Evolutionary conservation across 2,329 filamentous ascomycete species (phyloP).

Genomic region (Pyrenophora teres): DNA sequence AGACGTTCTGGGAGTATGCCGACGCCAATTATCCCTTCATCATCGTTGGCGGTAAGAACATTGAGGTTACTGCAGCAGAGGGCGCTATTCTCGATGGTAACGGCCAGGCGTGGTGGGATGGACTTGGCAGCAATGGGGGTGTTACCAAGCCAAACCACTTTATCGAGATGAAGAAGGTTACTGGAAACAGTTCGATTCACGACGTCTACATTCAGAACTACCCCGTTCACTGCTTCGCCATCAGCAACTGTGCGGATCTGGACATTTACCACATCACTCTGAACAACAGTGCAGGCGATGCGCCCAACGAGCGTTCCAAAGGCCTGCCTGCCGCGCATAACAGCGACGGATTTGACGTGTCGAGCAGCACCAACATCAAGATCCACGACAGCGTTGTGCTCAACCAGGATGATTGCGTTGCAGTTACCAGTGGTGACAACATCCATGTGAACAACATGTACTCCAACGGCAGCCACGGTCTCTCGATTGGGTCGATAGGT

Average conservation of each 20-base stretch:
- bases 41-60: slow-evolving; percentile 43
- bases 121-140: slow-evolving; percentile 54
- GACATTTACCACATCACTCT: slow-evolving; percentile 57
- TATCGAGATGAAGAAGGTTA: slow-evolving; percentile 46
- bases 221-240: slow-evolving; percentile 57
- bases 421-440: slow-evolving; percentile 58
- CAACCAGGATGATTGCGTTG: slow-evolving; percentile 64
- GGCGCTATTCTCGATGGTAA: slow-evolving; percentile 32
- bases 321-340: slow-evolving; percentile 47
- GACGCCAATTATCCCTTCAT: slow-evolving; percentile 45
- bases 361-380: slow-evolving; percentile 46
- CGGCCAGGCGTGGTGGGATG: slow-evolving; percentile 32
- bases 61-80: slow-evolving; percentile 51
- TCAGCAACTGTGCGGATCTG: slow-evolving; percentile 49
- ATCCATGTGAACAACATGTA: slow-evolving; percentile 42
- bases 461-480: slow-evolving; percentile 58
- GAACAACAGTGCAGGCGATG: slow-evolving; percentile 61
- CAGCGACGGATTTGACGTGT: slow-evolving; percentile 62
- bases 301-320: slow-evolving; percentile 29
- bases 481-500: slow-evolving; percentile 63
- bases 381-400: slow-evolving; percentile 55
- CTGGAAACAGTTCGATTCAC: slow-evolving; percentile 45
- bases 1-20: slow-evolving; percentile 35
- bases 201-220: slow-evolving; percentile 58
- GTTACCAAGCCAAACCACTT: slow-evolving; percentile 40